Conservation (phyloP, 2,329 filamentous ascomycete species). For the Neofusicoccum kwambonambiense region DNA sequence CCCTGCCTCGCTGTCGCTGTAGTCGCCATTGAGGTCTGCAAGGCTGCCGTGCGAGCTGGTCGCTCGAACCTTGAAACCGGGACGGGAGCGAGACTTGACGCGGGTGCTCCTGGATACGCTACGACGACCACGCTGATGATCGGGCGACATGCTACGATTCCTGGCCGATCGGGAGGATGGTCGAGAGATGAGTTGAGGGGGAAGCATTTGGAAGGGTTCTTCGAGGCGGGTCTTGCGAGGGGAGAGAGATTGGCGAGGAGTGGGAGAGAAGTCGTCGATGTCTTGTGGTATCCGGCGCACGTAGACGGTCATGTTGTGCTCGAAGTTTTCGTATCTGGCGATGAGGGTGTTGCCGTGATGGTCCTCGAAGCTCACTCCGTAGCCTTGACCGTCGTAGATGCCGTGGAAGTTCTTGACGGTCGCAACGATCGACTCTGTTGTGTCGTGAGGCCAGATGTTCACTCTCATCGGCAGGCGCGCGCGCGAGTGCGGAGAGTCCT, state of each 20-base stretch:
- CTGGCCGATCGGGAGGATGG: slow-evolving; percentile 69
- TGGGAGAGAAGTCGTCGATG: slow-evolving; percentile 44
- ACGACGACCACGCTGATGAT: slow-evolving; percentile 66
- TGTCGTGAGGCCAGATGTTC: slow-evolving; percentile 92
- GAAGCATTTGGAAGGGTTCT: slow-evolving; percentile 64
- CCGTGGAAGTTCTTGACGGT: slow-evolving; percentile 99
- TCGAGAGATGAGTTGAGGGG: slow-evolving; percentile 63
- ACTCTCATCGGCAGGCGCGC: slow-evolving; percentile 81
- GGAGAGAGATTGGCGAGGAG: slow-evolving; percentile 49
- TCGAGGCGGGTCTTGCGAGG: slow-evolving; percentile 59
- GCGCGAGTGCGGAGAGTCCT: slow-evolving; percentile 65
- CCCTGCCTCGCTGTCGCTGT: slow-evolving; percentile 84
- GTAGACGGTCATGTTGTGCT: slow-evolving; percentile 87
- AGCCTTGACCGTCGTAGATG: slow-evolving; percentile 64
- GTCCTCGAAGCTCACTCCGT: slow-evolving; percentile 94
- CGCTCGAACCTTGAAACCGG: slow-evolving; percentile 65
- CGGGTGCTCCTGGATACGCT: slow-evolving; percentile 74
- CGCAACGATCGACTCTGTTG: slow-evolving; percentile 94
- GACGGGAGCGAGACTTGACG: slow-evolving; percentile 57
- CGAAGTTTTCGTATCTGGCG: slow-evolving; percentile 93
- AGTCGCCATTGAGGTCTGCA: slow-evolving; percentile 68
- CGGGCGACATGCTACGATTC: slow-evolving; percentile 76
- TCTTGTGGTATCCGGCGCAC: slow-evolving; percentile 73
- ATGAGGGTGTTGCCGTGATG: slow-evolving; percentile 86
- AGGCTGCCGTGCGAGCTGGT: slow-evolving; percentile 58